phyloP scores from a whole-genome alignment of 2,329 filamentous ascomycete genomes.

The Colletotrichum karsti region DNA sequence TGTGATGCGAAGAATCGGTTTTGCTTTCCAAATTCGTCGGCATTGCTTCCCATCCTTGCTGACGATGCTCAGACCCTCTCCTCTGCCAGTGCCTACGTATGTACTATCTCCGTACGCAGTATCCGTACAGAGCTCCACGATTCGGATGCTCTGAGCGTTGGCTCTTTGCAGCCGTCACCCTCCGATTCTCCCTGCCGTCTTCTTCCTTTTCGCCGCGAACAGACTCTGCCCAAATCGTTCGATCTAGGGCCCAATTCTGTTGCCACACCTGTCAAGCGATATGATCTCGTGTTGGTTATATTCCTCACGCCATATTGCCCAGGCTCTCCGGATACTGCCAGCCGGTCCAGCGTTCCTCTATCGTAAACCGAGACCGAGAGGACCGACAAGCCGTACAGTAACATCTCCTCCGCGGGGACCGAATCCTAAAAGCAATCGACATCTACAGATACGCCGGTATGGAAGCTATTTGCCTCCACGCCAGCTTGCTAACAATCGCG shows the following conservation, averaged over 20 bases:
- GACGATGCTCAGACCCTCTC: constrained; percentile 20
- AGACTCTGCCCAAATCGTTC: constrained; percentile 15
- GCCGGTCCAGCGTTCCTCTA: neutral
- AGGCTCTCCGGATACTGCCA: neutral
- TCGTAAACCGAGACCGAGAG: neutral
- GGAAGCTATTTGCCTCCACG: neutral
- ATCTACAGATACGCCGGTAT: neutral
- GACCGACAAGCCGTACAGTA: neutral
- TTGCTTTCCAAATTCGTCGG: constrained; percentile 16
- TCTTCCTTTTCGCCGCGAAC: neutral
- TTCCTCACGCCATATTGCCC: neutral
- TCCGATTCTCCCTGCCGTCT: neutral
- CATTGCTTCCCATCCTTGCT: neutral
- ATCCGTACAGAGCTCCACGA: constrained; percentile 3
- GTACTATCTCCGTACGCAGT: no score
- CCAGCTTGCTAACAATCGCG: neutral
- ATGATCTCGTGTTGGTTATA: constrained; percentile 11
- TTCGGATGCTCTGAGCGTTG: constrained; percentile 13
- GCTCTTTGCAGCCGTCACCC: neutral
- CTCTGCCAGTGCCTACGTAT: no score
- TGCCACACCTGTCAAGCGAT: constrained; percentile 9
- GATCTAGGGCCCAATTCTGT: neutral
- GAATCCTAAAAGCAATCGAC: neutral
- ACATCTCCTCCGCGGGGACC: neutral
- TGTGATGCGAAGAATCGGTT: neutral